Evolutionary conservation across 2,329 filamentous ascomycete species (phyloP), one percentile per base, ranked within the genome.

Genomic region (Zelopaecilomyces penicillatus): DNA sequence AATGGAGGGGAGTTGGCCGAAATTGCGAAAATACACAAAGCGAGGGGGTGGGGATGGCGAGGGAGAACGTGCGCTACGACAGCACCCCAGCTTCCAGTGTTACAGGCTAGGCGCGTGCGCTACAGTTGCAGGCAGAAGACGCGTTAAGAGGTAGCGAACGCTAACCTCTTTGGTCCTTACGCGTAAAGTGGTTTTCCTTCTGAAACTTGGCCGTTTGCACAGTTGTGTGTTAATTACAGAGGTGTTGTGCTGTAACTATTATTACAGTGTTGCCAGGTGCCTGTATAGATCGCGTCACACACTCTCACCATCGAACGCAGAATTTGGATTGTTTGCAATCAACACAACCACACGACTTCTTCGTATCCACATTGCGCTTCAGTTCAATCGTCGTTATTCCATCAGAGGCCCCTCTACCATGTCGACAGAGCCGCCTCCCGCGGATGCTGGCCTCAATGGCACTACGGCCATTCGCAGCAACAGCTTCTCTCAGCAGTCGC

Each of bases 401-500:
- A 30, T 36, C 30, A 27, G 36, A 35, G 29, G 26, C n/a, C 39
- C 26, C 30, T 28, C 32, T 44, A 46, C 12, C 42, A 65, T 65
- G 60, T 61, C 57, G 32, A 64, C 70, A 62, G 66, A 71, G 53
- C 53, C 39, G 28, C 38, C 67, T 39, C 53, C 54, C 28, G 42
- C 51, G 9, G 51, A 46, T 30, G 52, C 54, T 30, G 52, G 47
- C n/a, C 45, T 52, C 41, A 59, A 51, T 19, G 54, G 54, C 37
- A 37, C 45, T 42, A 49, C 48, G 30, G 37, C 53, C 11, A 49
- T 65, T 30, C 76, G 78, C 52, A 76, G 68, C 52, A 71, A 75
- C 48, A 82, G 79, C 66, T 73, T 78, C 54, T 82, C 78, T 32
- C 73, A 76, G 50, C 65, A 69, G 30, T 78, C 79, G 43, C 63